Conservation (phyloP, 2,329 filamentous ascomycete species). For the Fusarium aywerte region DNA sequence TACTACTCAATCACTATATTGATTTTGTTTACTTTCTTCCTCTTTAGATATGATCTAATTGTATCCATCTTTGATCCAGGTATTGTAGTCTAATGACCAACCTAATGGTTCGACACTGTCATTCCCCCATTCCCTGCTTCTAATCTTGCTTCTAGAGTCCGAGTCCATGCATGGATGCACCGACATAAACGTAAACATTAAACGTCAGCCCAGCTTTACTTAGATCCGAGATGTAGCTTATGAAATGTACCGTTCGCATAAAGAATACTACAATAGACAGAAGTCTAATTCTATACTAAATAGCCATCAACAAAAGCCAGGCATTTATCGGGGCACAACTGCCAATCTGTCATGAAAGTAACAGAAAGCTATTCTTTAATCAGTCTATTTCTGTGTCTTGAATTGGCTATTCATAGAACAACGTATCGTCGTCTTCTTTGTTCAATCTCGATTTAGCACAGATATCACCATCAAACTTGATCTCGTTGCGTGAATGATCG, state of each 20-base stretch:
- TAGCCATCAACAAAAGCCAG: slow-evolving; percentile 20
- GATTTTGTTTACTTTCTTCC: slow-evolving; percentile 17
- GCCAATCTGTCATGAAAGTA: not conserved
- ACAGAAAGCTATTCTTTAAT: not conserved
- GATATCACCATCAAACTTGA: slow-evolving; percentile 12
- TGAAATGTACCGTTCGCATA: slow-evolving; percentile 39
- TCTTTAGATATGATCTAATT: not conserved
- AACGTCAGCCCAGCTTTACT: slow-evolving; percentile 2
- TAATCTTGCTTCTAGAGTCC: slow-evolving; percentile 27
- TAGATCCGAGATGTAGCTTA: not conserved
- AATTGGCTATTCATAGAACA: slow-evolving; percentile 2
- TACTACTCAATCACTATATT: not conserved
- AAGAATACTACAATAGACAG: slow-evolving; percentile 26
- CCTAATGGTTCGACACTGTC: slow-evolving; percentile 2
- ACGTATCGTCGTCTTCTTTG: slow-evolving; percentile 23
- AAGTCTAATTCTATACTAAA: not conserved
- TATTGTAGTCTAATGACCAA: too few species aligned
- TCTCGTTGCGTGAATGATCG: slow-evolving; percentile 26
- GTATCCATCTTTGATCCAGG: slow-evolving; percentile 1
- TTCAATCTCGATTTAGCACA: slow-evolving; percentile 26
- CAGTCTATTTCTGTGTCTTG: slow-evolving; percentile 4
- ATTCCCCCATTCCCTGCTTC: slow-evolving; percentile 29
- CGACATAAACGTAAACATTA: slow-evolving; percentile 43
- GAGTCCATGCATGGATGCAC: slow-evolving; percentile 29
- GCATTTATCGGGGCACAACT: slow-evolving; percentile 1